These are phyloP conservation scores for Phytopythium helicoides DNA, from an alignment of 352 stramenopile genomes.

Conservation along the genomic window DNA sequence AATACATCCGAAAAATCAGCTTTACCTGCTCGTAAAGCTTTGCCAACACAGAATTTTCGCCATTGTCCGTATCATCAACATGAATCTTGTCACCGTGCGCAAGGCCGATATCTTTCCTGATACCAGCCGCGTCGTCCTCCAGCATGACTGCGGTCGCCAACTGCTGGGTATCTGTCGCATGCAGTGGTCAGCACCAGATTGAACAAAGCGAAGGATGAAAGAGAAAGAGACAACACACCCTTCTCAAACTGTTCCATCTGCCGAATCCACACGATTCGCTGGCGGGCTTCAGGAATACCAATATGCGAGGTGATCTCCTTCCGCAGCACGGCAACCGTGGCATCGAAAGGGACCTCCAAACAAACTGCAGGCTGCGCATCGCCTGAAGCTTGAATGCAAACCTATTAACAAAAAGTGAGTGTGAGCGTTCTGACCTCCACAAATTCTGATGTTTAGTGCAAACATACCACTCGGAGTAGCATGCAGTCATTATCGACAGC, in stretches of 20 bases:
- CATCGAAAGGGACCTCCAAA: slow-evolving; percentile 79
- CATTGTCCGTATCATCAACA: slow-evolving; percentile 78
- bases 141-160: slow-evolving; percentile 70
- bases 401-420: slow-evolving; percentile 36
- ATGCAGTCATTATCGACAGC: slow-evolving; percentile 87
- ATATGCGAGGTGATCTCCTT: slow-evolving; percentile 81
- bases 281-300: slow-evolving; percentile 74
- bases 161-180: slow-evolving; percentile 65
- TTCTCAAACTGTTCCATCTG: slow-evolving; percentile 83
- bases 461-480: slow-evolving; percentile 78
- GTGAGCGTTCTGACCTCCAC: no score
- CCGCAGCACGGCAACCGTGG: slow-evolving; percentile 63
- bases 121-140: slow-evolving; percentile 56
- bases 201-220: not conserved
- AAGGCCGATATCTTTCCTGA: slow-evolving; percentile 83
- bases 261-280: slow-evolving; percentile 89
- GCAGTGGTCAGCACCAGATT: no score
- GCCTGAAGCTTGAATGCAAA: slow-evolving; percentile 82
- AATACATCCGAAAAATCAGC: not conserved
- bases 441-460: no score
- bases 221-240: slow-evolving; percentile 29
- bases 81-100: slow-evolving; percentile 89
- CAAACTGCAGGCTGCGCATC: slow-evolving; percentile 77
- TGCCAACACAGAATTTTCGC: slow-evolving; percentile 72
- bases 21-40: slow-evolving; percentile 80